Evolutionary conservation across 305 asterid species (phyloP), one percentile per base, ranked within the genome.

Genomic region (Andrographis paniculata): DNA sequence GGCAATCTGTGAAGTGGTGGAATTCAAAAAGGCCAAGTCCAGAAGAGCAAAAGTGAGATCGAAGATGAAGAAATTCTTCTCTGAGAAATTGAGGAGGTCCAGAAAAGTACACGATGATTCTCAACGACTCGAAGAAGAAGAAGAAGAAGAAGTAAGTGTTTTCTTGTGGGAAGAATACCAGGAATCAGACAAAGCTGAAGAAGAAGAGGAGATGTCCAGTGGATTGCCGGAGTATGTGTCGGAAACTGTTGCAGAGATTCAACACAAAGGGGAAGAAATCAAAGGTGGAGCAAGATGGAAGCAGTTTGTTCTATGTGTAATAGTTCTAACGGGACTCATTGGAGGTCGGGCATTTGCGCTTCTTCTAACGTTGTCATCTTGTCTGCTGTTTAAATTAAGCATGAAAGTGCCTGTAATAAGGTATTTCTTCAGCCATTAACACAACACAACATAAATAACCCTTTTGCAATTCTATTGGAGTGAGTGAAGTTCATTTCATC

Each of bases 261-360:
- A n/a, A n/a, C n/a, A n/a, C n/a, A n/a, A n/a, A n/a, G 50, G 45
- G 2, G 8, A 31, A 4, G 51, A 33, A 42, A 37, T 9, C 4
- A 53, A 46, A 56, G 48, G 20, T 6, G 61, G 51, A 44, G 31
- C 14, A 21, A 58, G 27, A 42, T 64, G 62, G 65, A 72, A 69
- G 21, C 67, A 56, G 60, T 43, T 75, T 45, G 38, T 66, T 10
- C 75, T 73, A 6, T 54, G 75, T 53, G 30, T 74, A 23, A 59
- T 74, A 15, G 76, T 78, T 44, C 94, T 88, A 15, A 55, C 66
- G 9, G 97, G 97, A 15, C 85, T 88, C 12, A 60, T 71, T 17
- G 84, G 73, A n/a, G 94, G 93, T 17, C 71, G 81, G 20, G 27
- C 45, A 5, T 64, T 63, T 28, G 94, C 95, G 1, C 60, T 88